Evolutionary conservation across 2,329 filamentous ascomycete genomes (phyloP).

Genomic region (Talaromyces sp.): DNA sequence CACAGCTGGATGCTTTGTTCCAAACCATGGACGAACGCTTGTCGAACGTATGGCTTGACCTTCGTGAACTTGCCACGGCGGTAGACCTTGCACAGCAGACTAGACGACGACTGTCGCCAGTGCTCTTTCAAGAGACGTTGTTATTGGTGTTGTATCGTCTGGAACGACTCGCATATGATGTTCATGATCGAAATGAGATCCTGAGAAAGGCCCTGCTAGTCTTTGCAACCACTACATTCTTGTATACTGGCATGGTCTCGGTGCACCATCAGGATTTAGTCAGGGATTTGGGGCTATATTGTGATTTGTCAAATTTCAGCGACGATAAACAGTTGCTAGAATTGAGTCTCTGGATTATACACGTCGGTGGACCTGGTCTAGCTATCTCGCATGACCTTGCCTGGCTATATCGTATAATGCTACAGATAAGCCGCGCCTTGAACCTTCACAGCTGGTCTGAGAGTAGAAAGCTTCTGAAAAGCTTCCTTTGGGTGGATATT

Average conservation of each 20-base stretch:
- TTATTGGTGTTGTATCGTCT: constrained; percentile 10
- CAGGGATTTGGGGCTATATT: neutral
- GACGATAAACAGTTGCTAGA: neutral
- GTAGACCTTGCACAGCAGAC: constrained; percentile 8
- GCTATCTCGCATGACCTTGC: neutral
- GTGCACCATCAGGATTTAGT: neutral
- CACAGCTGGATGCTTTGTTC: neutral
- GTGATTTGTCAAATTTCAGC: neutral
- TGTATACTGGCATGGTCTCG: neutral
- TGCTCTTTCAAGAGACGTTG: constrained; percentile 12
- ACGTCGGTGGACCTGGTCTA: neutral
- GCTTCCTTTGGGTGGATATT: constrained; percentile 7
- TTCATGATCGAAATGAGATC: neutral
- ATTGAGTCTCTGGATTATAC: neutral
- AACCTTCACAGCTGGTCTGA: neutral
- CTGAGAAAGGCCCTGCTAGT: constrained; percentile 5
- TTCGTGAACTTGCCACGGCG: constrained; percentile 5
- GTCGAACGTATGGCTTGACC: constrained; percentile 11
- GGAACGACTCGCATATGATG: neutral
- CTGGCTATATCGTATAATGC: neutral
- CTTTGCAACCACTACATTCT: constrained; percentile 7
- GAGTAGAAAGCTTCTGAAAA: neutral
- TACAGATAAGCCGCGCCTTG: neutral
- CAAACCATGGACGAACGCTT: neutral
- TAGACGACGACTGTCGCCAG: neutral